Conservation (phyloP, 768 basidiomycete species). For the Russula ochroleuca region DNA sequence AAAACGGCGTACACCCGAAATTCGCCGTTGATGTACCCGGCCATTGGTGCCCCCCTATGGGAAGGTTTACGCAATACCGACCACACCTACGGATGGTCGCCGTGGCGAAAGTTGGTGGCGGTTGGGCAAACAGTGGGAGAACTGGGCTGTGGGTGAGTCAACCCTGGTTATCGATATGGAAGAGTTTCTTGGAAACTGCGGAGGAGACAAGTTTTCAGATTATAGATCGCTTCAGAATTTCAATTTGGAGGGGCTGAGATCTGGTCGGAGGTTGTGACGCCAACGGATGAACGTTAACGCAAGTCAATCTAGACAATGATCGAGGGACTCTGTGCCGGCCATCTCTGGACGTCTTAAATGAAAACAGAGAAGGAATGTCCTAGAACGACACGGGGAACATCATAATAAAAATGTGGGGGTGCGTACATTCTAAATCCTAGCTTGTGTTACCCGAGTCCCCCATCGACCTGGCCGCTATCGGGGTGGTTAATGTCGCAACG, state of each 20-base stretch:
- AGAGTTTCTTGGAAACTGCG: constrained; percentile 17
- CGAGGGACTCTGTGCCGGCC: constrained; percentile 22
- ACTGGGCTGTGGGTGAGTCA: constrained; percentile 16
- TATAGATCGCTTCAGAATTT: constrained; percentile 13
- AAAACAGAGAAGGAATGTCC: constrained; percentile 14
- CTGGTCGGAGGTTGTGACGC: constrained; percentile 14
- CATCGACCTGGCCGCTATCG: constrained; percentile 19
- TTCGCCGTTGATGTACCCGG: constrained; percentile 1
- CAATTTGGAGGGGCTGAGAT: constrained; percentile 16
- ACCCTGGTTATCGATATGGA: constrained; percentile 26
- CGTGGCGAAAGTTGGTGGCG: constrained; percentile 9
- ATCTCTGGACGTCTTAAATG: constrained; percentile 6
- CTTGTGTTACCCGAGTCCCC: constrained; percentile 6
- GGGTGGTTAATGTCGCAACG: constrained; percentile 17
- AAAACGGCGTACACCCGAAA: constrained; percentile 9
- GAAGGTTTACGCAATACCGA: constrained; percentile 15
- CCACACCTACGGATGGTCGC: constrained; percentile 10
- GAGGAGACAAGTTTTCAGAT: constrained; percentile 15
- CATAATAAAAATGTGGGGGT: constrained; percentile 22
- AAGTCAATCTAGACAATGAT: constrained; percentile 17
- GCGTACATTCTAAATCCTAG: not conserved
- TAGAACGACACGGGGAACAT: constrained; percentile 16
- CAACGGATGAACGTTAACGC: constrained; percentile 19
- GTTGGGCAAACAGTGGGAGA: constrained; percentile 17
- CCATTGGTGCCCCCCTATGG: constrained; percentile 2